Evolutionary conservation across 225 moss, liverwort and hornwort genomes (phyloP), one percentile per base, ranked within the genome.

Genomic region (Takakia lepidozioides): DNA sequence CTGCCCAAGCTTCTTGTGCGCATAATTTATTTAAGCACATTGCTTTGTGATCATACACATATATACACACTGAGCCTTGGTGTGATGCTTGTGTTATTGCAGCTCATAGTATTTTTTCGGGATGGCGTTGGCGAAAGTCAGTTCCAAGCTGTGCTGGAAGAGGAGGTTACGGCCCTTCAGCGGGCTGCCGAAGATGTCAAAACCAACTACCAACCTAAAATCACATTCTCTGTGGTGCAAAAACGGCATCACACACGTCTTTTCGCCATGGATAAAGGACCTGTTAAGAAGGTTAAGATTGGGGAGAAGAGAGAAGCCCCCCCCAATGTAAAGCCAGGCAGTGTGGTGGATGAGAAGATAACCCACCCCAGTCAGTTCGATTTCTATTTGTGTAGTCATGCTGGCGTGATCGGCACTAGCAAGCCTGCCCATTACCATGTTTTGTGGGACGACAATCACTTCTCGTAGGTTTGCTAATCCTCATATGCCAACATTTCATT

Each of bases 371-470:
- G 29, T 5, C 51, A 69, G 2, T 78, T 73, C 9, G 73, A 73
- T 35, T 78, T 78, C 22, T 78, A 56, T 44, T 56, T 78, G 17
- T 73, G 78, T 39, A 78, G 78, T 32, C 78, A 73, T 10, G 53
- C 58, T 4, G 73, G 65, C 3, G 65, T 72, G n/a, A 64, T 51
- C 50, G 73, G 78, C 44, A 78, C 78, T 1, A 78, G 78, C 46
- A 57, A 65, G 0, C 78, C 78, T 6, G 14, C 51, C 2, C 78
- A 69, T 38, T 73, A 78, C 4, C 69, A 73, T 2, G 16, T 78
- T 8, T n/a, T 78, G 19, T 69, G 37, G 6, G 78, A 73, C 46
- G 59, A 55, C 1, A 54, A 56, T 27, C 22, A 59, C 46, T 78
- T 78, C 55, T 70, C 70, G 75, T 74, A 56, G 54, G 69, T 54